phyloP scores from a whole-genome alignment of 352 stramenopile genomes.

The Globisporangium emineosum region DNA sequence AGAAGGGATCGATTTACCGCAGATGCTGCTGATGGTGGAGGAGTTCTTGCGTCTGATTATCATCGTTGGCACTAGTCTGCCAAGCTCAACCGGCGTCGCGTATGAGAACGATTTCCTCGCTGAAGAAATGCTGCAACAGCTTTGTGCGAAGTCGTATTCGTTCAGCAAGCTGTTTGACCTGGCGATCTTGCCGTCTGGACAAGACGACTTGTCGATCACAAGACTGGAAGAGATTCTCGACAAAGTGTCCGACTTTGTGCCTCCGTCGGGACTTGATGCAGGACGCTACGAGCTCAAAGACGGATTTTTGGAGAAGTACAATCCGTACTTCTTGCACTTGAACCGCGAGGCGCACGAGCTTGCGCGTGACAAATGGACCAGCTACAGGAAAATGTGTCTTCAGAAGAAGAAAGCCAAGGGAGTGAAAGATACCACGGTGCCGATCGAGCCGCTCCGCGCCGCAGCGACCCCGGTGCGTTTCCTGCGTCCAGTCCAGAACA shows the following conservation, averaged over 20 bases:
- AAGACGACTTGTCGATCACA: conserved; percentile 74
- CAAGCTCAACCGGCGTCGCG: conserved; percentile 42
- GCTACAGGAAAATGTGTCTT: conserved; percentile 48
- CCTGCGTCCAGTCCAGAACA: conserved; percentile 46
- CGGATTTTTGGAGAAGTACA: conserved; percentile 72
- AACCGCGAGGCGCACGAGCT: conserved; percentile 82
- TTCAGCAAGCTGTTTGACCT: conserved; percentile 86
- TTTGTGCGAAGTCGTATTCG: conserved; percentile 71
- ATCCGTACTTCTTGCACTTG: conserved; percentile 84
- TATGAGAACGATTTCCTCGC: conserved; percentile 76
- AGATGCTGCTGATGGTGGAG: conserved; percentile 77
- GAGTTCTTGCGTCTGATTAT: conserved; percentile 83
- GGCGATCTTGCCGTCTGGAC: conserved; percentile 73
- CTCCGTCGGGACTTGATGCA: conserved; percentile 70
- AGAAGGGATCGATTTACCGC: conserved; percentile 64
- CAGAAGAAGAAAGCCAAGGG: conserved; percentile 27
- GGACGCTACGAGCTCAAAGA: conserved; percentile 80
- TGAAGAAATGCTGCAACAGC: conserved; percentile 85
- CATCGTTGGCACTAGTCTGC: conserved; percentile 70
- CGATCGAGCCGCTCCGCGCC: conserved; percentile 43
- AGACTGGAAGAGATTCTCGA: conserved; percentile 60
- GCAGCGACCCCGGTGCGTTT: conserved; percentile 40
- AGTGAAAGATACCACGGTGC: conserved; percentile 18
- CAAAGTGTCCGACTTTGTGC: conserved; percentile 70
- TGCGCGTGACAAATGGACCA: conserved; percentile 81